These are phyloP conservation scores for Ogataea trehalophila DNA, from an alignment of 805 yeast species.

Conservation along the genomic window DNA sequence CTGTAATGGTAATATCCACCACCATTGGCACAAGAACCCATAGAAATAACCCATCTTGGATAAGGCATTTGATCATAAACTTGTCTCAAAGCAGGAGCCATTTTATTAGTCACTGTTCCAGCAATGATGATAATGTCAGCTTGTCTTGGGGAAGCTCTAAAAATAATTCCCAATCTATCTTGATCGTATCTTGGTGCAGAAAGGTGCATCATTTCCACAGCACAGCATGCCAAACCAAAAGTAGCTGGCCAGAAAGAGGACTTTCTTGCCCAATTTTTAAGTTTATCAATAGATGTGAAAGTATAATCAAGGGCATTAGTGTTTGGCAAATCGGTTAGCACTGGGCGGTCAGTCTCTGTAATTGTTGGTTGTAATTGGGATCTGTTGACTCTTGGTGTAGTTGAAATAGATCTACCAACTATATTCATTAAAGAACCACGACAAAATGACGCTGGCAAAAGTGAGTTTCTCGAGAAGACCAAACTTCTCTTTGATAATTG, in stretches of 20 bases:
- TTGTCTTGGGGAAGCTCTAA: slow-evolving; percentile 92
- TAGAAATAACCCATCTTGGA: slow-evolving; percentile 90
- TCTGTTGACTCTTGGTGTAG: slow-evolving; percentile 1
- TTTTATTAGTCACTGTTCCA: slow-evolving; percentile 84
- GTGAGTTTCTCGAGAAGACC: no score
- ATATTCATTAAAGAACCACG: no score
- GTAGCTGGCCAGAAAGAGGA: slow-evolving; percentile 94
- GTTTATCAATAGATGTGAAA: slow-evolving; percentile 72
- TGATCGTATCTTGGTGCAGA: slow-evolving; percentile 90
- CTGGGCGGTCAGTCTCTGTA: slow-evolving; percentile 65
- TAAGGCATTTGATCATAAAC: slow-evolving; percentile 94
- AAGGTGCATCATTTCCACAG: slow-evolving; percentile 93
- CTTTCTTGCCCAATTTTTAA: slow-evolving; percentile 88
- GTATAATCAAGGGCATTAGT: slow-evolving; percentile 70
- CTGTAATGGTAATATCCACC: slow-evolving; percentile 92
- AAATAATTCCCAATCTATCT: slow-evolving; percentile 87
- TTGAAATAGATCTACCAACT: not conserved
- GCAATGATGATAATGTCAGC: slow-evolving; percentile 91
- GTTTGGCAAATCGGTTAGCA: slow-evolving; percentile 59
- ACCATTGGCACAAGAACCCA: slow-evolving; percentile 94
- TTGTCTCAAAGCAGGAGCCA: slow-evolving; percentile 92
- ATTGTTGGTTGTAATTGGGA: slow-evolving; percentile 39
- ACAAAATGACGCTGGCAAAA: no score
- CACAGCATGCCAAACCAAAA: slow-evolving; percentile 89
- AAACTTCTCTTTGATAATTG: no score